Percentiles rank a stretch among this genome's conserved stretches.
Evolutionary conservation across 495 filamentous ascomycete genomes (phyloP).

Genomic region (Xylaria bambusicola): DNA sequence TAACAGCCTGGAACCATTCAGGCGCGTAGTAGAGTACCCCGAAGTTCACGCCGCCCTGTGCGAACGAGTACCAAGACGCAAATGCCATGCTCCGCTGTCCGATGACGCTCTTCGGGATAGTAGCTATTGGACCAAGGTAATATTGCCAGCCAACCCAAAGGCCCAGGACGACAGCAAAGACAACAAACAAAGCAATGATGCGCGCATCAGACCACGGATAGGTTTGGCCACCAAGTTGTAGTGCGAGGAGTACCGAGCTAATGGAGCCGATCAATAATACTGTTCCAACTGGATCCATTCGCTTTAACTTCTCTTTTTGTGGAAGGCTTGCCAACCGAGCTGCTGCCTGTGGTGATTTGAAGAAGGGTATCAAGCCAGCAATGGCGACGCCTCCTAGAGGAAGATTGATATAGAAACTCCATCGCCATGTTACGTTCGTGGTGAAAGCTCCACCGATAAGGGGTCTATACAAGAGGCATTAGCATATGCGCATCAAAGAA

Average conservation of each 20-base stretch:
- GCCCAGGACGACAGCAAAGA: slow-evolving; percentile 34
- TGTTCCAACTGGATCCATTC: slow-evolving; percentile 50
- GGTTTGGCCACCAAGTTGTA: slow-evolving; percentile 50
- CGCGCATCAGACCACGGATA: slow-evolving; percentile 44
- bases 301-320: slow-evolving; percentile 38
- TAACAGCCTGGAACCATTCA: slow-evolving; percentile 69
- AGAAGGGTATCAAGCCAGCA: slow-evolving; percentile 22
- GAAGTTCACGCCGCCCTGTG: slow-evolving; percentile 59
- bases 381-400: slow-evolving; percentile 44
- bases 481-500: too few species aligned
- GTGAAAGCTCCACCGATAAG: slow-evolving; percentile 59
- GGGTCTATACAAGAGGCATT: slow-evolving; percentile 26
- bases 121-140: slow-evolving; percentile 43
- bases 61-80: slow-evolving; percentile 51
- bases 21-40: slow-evolving; percentile 61
- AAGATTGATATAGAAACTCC: slow-evolving; percentile 59
- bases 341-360: slow-evolving; percentile 58
- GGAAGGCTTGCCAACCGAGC: slow-evolving; percentile 28
- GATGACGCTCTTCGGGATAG: slow-evolving; percentile 64
- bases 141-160: neutral
- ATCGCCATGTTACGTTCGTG: slow-evolving; percentile 50
- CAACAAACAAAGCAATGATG: slow-evolving; percentile 37
- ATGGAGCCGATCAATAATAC: slow-evolving; percentile 47
- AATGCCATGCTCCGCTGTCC: slow-evolving; percentile 62
- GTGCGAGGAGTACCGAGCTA: slow-evolving; percentile 49